Percentiles rank a stretch among this genome's conserved stretches.
Evolutionary conservation across 2,329 filamentous ascomycete species (phyloP).

Genomic region (Leptographium radiaticola): DNA sequence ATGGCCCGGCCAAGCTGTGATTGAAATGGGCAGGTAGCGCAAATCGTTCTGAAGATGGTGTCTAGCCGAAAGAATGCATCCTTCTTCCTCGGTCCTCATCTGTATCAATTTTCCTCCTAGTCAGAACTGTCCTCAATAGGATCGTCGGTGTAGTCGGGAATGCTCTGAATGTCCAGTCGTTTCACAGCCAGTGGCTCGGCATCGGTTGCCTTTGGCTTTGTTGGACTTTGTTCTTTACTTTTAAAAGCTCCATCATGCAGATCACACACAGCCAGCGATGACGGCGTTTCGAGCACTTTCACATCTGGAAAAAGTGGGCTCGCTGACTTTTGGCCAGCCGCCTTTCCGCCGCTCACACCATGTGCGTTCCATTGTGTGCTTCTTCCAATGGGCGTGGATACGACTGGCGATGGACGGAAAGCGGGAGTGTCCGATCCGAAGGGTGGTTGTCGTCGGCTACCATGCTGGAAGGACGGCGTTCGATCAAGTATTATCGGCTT

Average conservation of each 20-base stretch:
- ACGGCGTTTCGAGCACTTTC: not conserved
- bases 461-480: too few relatives aligned
- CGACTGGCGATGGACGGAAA: not conserved
- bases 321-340: not conserved
- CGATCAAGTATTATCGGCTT: too few relatives aligned
- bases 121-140: constrained; percentile 1
- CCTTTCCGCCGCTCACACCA: not conserved
- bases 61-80: not conserved
- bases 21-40: too few relatives aligned
- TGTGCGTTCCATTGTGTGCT: not conserved
- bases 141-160: constrained; percentile 2
- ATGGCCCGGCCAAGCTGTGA: not conserved
- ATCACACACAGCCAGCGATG: not conserved
- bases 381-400: not conserved
- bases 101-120: not conserved
- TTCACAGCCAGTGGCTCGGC: not conserved
- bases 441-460: too few relatives aligned
- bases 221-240: not conserved
- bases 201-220: not conserved
- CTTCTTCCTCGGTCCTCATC: not conserved
- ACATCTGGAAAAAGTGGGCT: not conserved
- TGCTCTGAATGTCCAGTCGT: constrained; percentile 1
- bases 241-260: not conserved
- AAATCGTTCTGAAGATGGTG: not conserved
- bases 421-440: not conserved